These are phyloP conservation scores for Globisporangium okanoganense DNA, from an alignment of 352 stramenopile genomes.

Conservation along the genomic window DNA sequence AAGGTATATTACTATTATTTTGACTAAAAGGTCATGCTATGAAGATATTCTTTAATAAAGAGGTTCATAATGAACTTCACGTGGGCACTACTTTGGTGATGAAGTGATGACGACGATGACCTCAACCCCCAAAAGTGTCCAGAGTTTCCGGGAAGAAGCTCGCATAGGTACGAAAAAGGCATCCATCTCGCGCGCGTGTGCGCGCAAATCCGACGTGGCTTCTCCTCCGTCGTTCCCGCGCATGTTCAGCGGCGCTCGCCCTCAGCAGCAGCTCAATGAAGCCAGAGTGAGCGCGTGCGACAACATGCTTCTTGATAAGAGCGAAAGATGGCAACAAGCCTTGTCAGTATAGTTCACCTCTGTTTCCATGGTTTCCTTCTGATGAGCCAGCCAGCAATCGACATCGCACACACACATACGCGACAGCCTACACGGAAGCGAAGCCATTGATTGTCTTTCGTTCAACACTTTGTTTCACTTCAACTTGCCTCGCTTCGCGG, in stretches of 20 bases:
- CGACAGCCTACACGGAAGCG: neutral
- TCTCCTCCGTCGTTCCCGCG: neutral
- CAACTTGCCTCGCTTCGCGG: neutral
- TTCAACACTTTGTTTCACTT: neutral
- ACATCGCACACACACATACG: neutral
- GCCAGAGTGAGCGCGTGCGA: neutral
- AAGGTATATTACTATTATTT: neutral
- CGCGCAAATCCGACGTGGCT: constrained; percentile 1
- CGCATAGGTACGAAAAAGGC: constrained; percentile 8
- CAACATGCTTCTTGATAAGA: neutral
- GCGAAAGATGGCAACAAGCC: neutral
- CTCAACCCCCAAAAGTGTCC: neutral
- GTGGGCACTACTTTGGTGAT: neutral
- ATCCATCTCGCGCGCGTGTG: neutral
- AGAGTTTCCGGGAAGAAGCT: neutral
- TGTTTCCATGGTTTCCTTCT: neutral
- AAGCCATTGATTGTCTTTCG: neutral
- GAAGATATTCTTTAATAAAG: neutral
- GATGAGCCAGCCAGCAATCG: neutral
- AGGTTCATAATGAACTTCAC: neutral
- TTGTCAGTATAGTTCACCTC: constrained; percentile 1
- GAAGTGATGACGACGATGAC: constrained; percentile 1
- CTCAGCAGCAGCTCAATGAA: neutral
- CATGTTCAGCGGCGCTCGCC: neutral
- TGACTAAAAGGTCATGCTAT: neutral